Conservation (phyloP, 2,329 filamentous ascomycete species). For the Rhytidhysteron rufulum region DNA sequence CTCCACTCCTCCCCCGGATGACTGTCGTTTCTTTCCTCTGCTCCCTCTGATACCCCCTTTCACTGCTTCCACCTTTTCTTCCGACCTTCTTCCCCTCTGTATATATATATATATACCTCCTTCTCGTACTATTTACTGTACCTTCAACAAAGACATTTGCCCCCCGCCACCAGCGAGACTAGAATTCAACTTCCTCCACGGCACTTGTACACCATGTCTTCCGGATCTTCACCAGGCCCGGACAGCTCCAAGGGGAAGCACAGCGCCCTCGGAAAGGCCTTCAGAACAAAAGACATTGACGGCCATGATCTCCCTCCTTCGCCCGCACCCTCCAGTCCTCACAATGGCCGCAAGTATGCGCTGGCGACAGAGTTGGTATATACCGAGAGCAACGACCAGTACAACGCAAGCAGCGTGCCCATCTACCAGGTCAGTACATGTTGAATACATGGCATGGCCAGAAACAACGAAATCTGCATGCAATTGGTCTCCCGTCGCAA, state of each 20-base stretch:
- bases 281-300: conserved; percentile 36
- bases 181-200: neutral
- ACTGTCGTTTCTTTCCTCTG: conserved; percentile 5
- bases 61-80: neutral
- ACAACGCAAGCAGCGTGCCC: conserved; percentile 91
- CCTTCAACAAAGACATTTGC: conserved; percentile 5
- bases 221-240: conserved; percentile 6
- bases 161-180: no score
- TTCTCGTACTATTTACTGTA: no score
- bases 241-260: conserved; percentile 29
- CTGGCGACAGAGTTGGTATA: conserved; percentile 95
- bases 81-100: neutral
- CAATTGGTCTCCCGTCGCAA: no score
- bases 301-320: conserved; percentile 51
- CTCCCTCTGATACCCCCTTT: neutral
- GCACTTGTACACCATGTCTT: conserved; percentile 21
- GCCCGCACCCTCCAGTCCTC: conserved; percentile 86
- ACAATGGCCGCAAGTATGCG: conserved; percentile 82
- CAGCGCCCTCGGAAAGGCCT: conserved; percentile 38
- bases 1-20: conserved; percentile 16
- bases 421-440: conserved; percentile 73
- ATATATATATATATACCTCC: neutral
- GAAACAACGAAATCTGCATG: no score
- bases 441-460: no score
- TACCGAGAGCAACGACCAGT: conserved; percentile 93